Evolutionary conservation across 345 rosid genomes (phyloP), one percentile per base, ranked within the genome.

Genomic region (Litchi chinensis): DNA sequence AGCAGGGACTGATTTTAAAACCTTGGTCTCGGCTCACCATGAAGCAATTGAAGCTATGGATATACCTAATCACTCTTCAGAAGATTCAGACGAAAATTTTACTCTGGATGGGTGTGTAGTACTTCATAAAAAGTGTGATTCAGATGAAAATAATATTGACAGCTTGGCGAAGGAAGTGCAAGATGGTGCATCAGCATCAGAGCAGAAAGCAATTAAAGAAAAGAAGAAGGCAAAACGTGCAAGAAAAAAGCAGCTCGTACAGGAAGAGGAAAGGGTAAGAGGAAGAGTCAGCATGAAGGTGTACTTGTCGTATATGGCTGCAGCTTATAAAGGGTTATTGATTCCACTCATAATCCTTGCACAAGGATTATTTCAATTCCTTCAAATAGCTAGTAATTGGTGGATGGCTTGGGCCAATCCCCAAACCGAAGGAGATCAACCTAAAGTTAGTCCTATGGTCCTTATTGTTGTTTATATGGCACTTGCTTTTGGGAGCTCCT

Each of bases 401-500:
- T 96, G 99, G 99, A 96, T 96, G 99, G 99, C 99, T 74, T 96
- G 99, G 99, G 98, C 98, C 62, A 96, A 94, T 86, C 99, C 99
- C 76, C 99, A 94, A 80, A 92, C 95, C 18, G 97, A 90, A 90
- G 99, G 98, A 71, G 99, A 89, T 74, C 84, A 84, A 75, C 87
- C 99, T 41, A 96, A 90, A 89, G 98, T 92, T 79, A 78, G 84
- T 80, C 91, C 98, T 18, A 91, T 93, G 87, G 90, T 88, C 82
- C 97, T 96, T 81, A 89, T 96, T 50, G 79, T 92, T 70, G 97
- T 96, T 84, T 96, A 90, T 81, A 96, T 95, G 77, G 98, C 95
- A 63, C 94, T 96, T 84, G 98, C 99, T 78, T 96, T 96, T 89
- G 99, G 99, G 56, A 96, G 99, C 85, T 90, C 98, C 22, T 83